These are phyloP conservation scores for Geotrichum histeridarum DNA, from an alignment of 1,139 yeast genomes.

Conservation along the genomic window DNA sequence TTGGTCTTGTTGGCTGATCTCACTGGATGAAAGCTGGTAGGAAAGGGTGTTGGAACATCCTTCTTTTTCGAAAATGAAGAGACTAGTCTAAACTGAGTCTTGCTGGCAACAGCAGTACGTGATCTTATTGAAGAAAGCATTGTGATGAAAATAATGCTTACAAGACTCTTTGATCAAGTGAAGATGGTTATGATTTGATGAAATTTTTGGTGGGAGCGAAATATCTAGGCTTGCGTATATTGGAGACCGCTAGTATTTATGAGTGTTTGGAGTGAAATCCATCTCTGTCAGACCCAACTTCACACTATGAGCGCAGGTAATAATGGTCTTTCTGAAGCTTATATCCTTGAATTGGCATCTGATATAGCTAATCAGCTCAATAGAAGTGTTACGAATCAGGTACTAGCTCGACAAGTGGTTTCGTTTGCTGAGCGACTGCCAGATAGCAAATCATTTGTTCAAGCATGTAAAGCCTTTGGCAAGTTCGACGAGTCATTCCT, in stretches of 20 bases:
- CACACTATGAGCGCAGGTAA: constrained; percentile 10
- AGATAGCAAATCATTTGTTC: constrained; percentile 25
- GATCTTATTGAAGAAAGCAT: constrained; percentile 3
- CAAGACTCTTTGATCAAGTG: background rate
- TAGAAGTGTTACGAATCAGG: constrained; percentile 24
- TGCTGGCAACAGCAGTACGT: background rate
- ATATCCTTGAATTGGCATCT: constrained; percentile 22
- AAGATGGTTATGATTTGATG: constrained; percentile 8
- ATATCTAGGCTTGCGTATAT: background rate
- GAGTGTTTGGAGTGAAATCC: background rate
- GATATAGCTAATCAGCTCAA: constrained; percentile 31
- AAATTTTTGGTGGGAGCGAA: constrained; percentile 10
- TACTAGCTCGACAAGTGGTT: constrained; percentile 28
- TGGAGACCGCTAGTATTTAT: background rate
- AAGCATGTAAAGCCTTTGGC: constrained; percentile 33
- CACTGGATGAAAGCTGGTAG: constrained; percentile 40
- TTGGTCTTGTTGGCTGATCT: constrained; percentile 42
- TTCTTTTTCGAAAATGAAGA: constrained; percentile 20
- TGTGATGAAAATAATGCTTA: background rate
- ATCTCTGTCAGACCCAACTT: background rate
- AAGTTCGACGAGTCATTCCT: constrained; percentile 30
- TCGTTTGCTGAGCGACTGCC: constrained; percentile 26
- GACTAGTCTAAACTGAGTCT: constrained; percentile 6
- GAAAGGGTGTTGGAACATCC: constrained; percentile 32
- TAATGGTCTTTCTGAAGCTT: constrained; percentile 14